Evolutionary conservation across 1,139 yeast species (phyloP).

Genomic region (Groenewaldozyma sp.): DNA sequence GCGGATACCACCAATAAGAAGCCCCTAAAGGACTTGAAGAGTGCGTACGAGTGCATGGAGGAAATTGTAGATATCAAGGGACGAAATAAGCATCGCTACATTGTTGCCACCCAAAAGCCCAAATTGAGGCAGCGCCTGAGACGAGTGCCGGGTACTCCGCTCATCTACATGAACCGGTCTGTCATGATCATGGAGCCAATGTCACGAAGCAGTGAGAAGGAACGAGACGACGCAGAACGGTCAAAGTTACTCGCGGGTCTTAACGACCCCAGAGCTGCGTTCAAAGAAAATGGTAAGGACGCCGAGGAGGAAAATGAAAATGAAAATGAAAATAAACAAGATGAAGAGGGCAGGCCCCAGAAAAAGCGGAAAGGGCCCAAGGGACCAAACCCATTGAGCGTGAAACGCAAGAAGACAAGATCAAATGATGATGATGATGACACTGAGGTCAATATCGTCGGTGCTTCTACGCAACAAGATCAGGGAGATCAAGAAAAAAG

Average conservation of each 20-base stretch:
- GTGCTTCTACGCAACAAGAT: background rate
- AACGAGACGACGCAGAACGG: constrained; percentile 47
- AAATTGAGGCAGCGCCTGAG: constrained; percentile 60
- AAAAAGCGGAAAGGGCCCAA: constrained; percentile 62
- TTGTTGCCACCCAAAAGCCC: constrained; percentile 76
- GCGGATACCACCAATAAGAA: constrained; percentile 9
- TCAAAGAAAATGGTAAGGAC: constrained; percentile 23
- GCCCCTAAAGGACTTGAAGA: constrained; percentile 12
- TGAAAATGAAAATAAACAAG: constrained; percentile 18
- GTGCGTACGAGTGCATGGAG: constrained; percentile 69
- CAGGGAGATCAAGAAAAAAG: background rate
- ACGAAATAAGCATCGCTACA: constrained; percentile 77
- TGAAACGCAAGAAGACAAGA: constrained; percentile 39
- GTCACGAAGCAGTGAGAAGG: constrained; percentile 56
- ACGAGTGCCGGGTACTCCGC: constrained; percentile 79
- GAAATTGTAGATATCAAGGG: constrained; percentile 65
- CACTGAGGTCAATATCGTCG: background rate
- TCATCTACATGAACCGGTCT: constrained; percentile 76
- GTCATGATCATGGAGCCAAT: constrained; percentile 96
- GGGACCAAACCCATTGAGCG: constrained; percentile 75
- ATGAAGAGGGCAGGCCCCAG: constrained; percentile 18
- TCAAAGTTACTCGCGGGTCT: constrained; percentile 68
- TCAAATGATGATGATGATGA: background rate
- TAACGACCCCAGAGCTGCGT: constrained; percentile 46
- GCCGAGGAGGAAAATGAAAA: constrained; percentile 16